Evolutionary conservation across 75 land plant genomes (phyloP).

Genomic region (Chamaecyparis obtusa): DNA sequence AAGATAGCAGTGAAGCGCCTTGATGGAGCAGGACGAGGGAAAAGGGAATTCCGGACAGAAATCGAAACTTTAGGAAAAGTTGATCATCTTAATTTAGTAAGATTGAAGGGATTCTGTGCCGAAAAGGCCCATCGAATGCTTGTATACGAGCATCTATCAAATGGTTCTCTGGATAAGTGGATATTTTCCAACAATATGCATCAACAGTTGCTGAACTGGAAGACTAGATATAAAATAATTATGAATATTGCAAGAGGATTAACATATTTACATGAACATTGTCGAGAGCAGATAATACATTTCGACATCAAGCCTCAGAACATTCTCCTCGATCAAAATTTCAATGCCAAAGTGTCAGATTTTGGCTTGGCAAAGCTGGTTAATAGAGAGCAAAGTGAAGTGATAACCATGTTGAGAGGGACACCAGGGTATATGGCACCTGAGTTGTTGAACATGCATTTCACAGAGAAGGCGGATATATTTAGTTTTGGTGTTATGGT

Average conservation of each 20-base stretch:
- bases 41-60: conserved; percentile 28
- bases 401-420: conserved; percentile 29
- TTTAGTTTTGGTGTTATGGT: conserved; percentile 31
- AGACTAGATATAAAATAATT: conserved; percentile 6
- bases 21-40: conserved; percentile 1
- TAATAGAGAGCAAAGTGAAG: conserved; percentile 18
- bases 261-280: conserved; percentile 26
- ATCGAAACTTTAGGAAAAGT: conserved; percentile 31
- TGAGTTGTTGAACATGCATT: conserved; percentile 8
- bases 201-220: conserved; percentile 8
- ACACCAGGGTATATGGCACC: conserved; percentile 35
- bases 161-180: conserved; percentile 23
- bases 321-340: conserved; percentile 33
- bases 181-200: conserved; percentile 4
- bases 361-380: conserved; percentile 41
- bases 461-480: conserved; percentile 21
- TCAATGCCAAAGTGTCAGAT: conserved; percentile 45
- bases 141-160: conserved; percentile 25
- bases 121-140: conserved; percentile 15
- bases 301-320: conserved; percentile 42
- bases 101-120: conserved; percentile 32
- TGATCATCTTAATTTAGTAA: conserved; percentile 32
- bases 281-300: conserved; percentile 27
- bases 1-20: conserved; percentile 26
- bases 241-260: conserved; percentile 20